Conservation (phyloP, 768 basidiomycete species). For the Boletus sp. region DNA sequence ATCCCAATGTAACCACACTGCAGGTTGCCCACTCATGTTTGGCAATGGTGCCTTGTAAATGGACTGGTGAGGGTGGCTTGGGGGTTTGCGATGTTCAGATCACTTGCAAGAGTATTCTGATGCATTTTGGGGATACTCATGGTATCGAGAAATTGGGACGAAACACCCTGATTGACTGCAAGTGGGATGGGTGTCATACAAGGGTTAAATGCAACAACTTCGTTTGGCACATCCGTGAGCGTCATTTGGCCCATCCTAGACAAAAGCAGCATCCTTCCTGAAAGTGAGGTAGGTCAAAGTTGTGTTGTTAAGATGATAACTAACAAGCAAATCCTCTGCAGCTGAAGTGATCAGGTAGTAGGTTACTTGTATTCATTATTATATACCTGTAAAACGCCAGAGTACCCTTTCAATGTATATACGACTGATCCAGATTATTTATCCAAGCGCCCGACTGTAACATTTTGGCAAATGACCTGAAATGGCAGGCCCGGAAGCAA, state of each 20-base stretch:
- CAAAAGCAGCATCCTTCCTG: too few relatives aligned
- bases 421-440: too few relatives aligned
- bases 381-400: not conserved
- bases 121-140: not conserved
- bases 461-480: too few relatives aligned
- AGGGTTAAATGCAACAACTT: not conserved
- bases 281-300: too few relatives aligned
- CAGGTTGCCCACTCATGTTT: not conserved
- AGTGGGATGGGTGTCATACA: slow-evolving; percentile 4
- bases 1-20: too few relatives aligned
- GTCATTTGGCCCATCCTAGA: not conserved
- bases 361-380: too few relatives aligned
- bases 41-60: not conserved
- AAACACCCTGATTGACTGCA: not conserved
- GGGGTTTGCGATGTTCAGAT: not conserved
- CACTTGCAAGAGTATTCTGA: not conserved
- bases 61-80: not conserved
- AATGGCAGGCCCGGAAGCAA: too few relatives aligned
- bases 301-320: too few relatives aligned
- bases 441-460: too few relatives aligned
- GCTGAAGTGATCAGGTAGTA: too few relatives aligned
- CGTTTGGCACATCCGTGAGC: slow-evolving; percentile 6
- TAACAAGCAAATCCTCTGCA: too few relatives aligned
- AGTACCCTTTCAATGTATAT: too few relatives aligned
- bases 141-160: not conserved